phyloP scores from a whole-genome alignment of 495 filamentous ascomycete species.

The Xylaria sp. region DNA sequence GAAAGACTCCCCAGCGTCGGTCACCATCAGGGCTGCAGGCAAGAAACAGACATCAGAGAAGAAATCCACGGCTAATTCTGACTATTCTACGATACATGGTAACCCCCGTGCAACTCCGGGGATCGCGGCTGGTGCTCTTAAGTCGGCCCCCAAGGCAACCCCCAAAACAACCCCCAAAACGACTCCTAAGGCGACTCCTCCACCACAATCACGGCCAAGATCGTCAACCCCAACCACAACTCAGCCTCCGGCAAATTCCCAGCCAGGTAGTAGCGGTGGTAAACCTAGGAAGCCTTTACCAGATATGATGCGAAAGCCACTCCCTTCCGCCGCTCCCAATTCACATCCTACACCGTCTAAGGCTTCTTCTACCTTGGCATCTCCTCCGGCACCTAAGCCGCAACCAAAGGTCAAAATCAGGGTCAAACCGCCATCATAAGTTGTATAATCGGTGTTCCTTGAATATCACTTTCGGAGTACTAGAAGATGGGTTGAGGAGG shows the following conservation, averaged over 20 bases:
- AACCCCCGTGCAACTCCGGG: slow-evolving; percentile 13
- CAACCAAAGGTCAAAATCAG: slow-evolving; percentile 48
- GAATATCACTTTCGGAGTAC: neutral
- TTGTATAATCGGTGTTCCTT: neutral
- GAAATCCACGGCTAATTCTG: slow-evolving; percentile 8
- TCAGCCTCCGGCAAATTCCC: slow-evolving; percentile 10
- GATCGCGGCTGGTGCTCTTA: neutral
- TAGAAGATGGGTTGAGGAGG: neutral
- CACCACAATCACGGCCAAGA: slow-evolving; percentile 25
- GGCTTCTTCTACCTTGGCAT: slow-evolving; percentile 29
- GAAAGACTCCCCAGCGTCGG: slow-evolving; percentile 24
- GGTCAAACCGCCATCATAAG: slow-evolving; percentile 35
- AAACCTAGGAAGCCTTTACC: slow-evolving; percentile 41
- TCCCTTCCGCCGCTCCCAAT: slow-evolving; percentile 44
- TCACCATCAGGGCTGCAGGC: slow-evolving; percentile 14
- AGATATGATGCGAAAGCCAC: slow-evolving; percentile 47
- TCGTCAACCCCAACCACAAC: slow-evolving; percentile 26
- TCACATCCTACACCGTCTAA: slow-evolving; percentile 35
- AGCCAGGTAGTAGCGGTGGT: slow-evolving; percentile 24
- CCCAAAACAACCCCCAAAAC: slow-evolving; percentile 3
- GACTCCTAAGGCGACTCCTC: slow-evolving; percentile 15
- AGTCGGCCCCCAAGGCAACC: neutral
- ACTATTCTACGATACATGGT: neutral
- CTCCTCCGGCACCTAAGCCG: slow-evolving; percentile 30
- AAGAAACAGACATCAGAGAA: slow-evolving; percentile 22